phyloP scores from a whole-genome alignment of 257 asterid genomes.

The Mentha longifolia region DNA sequence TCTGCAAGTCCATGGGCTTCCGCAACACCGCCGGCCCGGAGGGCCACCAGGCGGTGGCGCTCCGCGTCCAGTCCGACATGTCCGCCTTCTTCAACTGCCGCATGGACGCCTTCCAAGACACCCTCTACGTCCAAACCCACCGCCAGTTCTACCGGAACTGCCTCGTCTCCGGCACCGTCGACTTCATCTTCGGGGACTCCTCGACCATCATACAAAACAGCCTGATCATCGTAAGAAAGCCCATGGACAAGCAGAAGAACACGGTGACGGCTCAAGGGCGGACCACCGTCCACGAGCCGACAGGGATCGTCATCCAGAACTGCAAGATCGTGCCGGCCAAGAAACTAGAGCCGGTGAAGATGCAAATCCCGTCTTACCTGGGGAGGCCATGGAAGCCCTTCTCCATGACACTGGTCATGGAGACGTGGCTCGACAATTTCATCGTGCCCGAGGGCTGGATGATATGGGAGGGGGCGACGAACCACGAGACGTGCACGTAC shows the following conservation, averaged over 20 bases:
- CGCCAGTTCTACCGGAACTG: conserved; percentile 54
- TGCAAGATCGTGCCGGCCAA: conserved; percentile 48
- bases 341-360: conserved; percentile 33
- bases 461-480: conserved; percentile 48
- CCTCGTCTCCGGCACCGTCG: conserved; percentile 51
- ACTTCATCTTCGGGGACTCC: conserved; percentile 55
- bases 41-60: conserved; percentile 60
- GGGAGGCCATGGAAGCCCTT: conserved; percentile 29
- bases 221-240: conserved; percentile 48
- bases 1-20: conserved; percentile 52
- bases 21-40: conserved; percentile 52
- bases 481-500: conserved; percentile 42
- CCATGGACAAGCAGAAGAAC: conserved; percentile 51
- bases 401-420: conserved; percentile 49
- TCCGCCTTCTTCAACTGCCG: conserved; percentile 54
- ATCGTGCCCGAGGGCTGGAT: conserved; percentile 52
- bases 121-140: conserved; percentile 41
- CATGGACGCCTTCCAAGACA: conserved; percentile 55
- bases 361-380: conserved; percentile 38
- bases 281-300: conserved; percentile 32
- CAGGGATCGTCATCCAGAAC: conserved; percentile 48
- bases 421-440: conserved; percentile 45
- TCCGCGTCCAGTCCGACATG: conserved; percentile 48
- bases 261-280: conserved; percentile 52
- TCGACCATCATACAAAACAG: conserved; percentile 40